Conservation (phyloP, 805 yeast genomes). For the Candida silvatica region DNA sequence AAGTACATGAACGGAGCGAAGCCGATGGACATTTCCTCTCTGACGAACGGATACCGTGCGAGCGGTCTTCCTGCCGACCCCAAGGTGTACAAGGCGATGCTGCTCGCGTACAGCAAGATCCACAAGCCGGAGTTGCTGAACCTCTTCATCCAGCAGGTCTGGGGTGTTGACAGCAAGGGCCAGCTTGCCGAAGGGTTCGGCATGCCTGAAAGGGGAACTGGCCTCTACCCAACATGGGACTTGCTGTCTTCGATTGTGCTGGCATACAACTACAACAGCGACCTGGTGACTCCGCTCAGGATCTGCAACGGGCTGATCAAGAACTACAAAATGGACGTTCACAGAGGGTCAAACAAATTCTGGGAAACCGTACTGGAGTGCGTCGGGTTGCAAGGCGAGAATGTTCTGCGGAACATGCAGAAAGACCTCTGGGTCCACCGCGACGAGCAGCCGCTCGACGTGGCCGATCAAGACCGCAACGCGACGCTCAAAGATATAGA, state of each 20-base stretch:
- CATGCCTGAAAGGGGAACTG: conserved; percentile 6
- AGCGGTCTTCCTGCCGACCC: conserved; percentile 14
- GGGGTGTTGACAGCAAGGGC: conserved; percentile 17
- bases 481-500: no score
- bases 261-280: conserved; percentile 22
- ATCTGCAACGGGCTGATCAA: conserved; percentile 16
- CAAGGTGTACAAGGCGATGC: conserved; percentile 14
- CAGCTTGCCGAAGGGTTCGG: conserved; percentile 5
- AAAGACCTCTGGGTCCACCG: conserved; percentile 9
- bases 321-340: conserved; percentile 14
- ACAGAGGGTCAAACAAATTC: conserved; percentile 13
- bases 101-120: conserved; percentile 21
- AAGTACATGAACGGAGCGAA: conserved; percentile 9
- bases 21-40: conserved; percentile 5
- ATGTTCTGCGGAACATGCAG: conserved; percentile 13
- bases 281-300: conserved; percentile 19
- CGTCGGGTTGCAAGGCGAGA: conserved; percentile 15
- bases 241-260: conserved; percentile 20
- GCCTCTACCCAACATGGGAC: conserved; percentile 18
- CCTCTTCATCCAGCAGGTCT: conserved; percentile 16
- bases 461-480: neutral
- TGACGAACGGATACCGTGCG: conserved; percentile 12
- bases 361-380: conserved; percentile 21
- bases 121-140: conserved; percentile 18
- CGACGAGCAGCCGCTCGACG: neutral